Percentiles rank a stretch among this genome's conserved stretches.
phyloP scores from a whole-genome alignment of 495 filamentous ascomycete species.

The Polyplosphaeria fusca region DNA sequence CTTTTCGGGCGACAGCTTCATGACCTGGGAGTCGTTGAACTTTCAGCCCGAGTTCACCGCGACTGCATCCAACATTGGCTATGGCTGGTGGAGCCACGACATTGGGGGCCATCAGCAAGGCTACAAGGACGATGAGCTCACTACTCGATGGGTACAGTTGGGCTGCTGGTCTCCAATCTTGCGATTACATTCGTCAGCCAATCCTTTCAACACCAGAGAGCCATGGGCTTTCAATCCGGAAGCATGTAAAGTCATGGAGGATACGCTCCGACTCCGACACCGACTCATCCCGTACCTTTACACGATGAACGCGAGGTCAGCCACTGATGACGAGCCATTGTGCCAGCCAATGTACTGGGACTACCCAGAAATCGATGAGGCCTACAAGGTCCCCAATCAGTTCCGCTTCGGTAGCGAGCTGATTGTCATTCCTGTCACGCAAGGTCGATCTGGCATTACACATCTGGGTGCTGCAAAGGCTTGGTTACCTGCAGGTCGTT shows the following conservation, averaged over 20 bases:
- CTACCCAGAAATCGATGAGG: conserved; percentile 46
- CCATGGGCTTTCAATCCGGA: conserved; percentile 53
- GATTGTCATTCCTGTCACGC: conserved; percentile 53
- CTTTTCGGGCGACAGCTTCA: conserved; percentile 57
- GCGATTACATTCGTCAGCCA: conserved; percentile 54
- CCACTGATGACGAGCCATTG: conserved; percentile 47
- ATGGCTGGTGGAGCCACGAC: conserved; percentile 64
- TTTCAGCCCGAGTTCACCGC: conserved; percentile 64
- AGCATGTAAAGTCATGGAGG: conserved; percentile 44
- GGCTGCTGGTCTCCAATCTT: conserved; percentile 58
- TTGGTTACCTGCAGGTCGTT: conserved; percentile 52
- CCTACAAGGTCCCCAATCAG: conserved; percentile 53
- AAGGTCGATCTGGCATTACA: conserved; percentile 43
- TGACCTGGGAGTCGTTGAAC: conserved; percentile 54
- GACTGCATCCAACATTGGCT: conserved; percentile 61
- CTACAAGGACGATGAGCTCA: conserved; percentile 51
- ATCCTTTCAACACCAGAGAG: conserved; percentile 53
- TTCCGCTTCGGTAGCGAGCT: conserved; percentile 55
- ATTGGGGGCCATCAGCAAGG: conserved; percentile 58
- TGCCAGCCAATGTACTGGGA: conserved; percentile 61
- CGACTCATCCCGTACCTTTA: conserved; percentile 57
- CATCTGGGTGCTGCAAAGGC: conserved; percentile 43
- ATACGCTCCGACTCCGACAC: conserved; percentile 51
- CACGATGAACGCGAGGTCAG: conserved; percentile 51
- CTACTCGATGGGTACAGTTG: conserved; percentile 56